Evolutionary conservation across 441 rosid species (phyloP).

Genomic region (Populus hybrid): DNA sequence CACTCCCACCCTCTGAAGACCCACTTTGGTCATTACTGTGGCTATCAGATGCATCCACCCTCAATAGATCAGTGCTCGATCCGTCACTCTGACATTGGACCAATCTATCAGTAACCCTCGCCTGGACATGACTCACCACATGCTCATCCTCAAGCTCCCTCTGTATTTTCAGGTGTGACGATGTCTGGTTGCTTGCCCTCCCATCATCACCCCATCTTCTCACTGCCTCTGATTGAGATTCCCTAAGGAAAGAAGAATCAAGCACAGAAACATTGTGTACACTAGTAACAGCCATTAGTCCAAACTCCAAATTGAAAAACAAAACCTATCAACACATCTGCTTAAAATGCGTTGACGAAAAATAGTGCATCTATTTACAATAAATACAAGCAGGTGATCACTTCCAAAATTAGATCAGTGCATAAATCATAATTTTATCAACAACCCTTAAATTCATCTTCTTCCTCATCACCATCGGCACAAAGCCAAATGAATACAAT

Average conservation of each 20-base stretch:
- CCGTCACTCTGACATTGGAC: constrained; percentile 41
- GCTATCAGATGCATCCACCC: constrained; percentile 38
- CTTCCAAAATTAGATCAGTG: constrained; percentile 29
- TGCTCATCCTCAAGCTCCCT: constrained; percentile 89
- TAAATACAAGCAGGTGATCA: constrained; percentile 29
- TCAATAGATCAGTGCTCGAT: constrained; percentile 32
- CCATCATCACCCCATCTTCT: constrained; percentile 52
- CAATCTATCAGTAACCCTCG: constrained; percentile 45
- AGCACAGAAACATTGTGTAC: constrained; percentile 69
- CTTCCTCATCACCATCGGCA: constrained; percentile 26
- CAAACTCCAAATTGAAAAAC: constrained; percentile 18
- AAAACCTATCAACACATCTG: constrained; percentile 38
- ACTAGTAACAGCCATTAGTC: constrained; percentile 78
- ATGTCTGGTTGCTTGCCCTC: constrained; percentile 60
- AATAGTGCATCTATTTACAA: constrained; percentile 34
- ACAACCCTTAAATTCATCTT: constrained; percentile 3
- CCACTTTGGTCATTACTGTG: constrained; percentile 34
- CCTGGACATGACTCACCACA: constrained; percentile 52
- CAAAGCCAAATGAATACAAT: constrained; percentile 10
- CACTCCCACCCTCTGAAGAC: constrained; percentile 41
- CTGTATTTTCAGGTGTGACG: constrained; percentile 82
- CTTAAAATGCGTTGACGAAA: constrained; percentile 22
- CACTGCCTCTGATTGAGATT: constrained; percentile 50
- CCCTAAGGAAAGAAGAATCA: constrained; percentile 68
- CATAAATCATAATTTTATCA: constrained; percentile 12